These are phyloP conservation scores for Kwoniella sp. DNA, from an alignment of 768 basidiomycete genomes.

Conservation along the genomic window DNA sequence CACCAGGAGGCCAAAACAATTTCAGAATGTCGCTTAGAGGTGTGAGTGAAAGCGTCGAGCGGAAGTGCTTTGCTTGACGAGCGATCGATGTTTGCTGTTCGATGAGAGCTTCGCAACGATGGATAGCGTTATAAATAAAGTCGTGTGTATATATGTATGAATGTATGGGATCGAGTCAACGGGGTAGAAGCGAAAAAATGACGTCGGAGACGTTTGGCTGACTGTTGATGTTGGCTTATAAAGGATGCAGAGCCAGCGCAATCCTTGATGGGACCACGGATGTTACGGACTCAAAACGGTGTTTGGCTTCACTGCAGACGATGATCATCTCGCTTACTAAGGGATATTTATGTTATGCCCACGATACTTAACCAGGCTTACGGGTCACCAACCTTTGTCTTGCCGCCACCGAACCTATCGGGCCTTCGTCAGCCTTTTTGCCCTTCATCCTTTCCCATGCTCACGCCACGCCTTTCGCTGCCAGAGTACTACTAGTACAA, in stretches of 20 bases:
- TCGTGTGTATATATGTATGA: not conserved
- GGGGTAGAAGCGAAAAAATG: not conserved
- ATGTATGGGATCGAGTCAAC: not conserved
- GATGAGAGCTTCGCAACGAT: not conserved
- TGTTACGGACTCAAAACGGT: not conserved
- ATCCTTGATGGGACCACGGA: not conserved
- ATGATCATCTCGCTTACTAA: conserved; percentile 1
- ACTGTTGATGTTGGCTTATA: not conserved
- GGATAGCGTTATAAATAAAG: not conserved
- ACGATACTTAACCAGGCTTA: too few species aligned
- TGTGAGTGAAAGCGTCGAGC: too few species aligned
- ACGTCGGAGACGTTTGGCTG: not conserved
- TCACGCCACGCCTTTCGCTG: not conserved
- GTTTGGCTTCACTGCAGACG: not conserved
- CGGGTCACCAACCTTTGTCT: too few species aligned
- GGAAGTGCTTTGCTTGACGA: too few species aligned
- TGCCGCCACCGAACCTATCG: not conserved
- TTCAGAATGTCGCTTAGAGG: not conserved
- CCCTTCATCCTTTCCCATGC: too few species aligned
- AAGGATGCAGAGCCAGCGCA: not conserved
- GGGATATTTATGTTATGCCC: not conserved
- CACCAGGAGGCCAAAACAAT: not conserved
- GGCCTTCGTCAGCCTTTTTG: not conserved
- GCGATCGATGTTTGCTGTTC: too few species aligned
- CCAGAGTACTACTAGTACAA: too few species aligned